Base-by-base conservation (phyloP, 1,284 basidiomycete genomes). In the Phellopilus nigrolimitatus region DNA sequence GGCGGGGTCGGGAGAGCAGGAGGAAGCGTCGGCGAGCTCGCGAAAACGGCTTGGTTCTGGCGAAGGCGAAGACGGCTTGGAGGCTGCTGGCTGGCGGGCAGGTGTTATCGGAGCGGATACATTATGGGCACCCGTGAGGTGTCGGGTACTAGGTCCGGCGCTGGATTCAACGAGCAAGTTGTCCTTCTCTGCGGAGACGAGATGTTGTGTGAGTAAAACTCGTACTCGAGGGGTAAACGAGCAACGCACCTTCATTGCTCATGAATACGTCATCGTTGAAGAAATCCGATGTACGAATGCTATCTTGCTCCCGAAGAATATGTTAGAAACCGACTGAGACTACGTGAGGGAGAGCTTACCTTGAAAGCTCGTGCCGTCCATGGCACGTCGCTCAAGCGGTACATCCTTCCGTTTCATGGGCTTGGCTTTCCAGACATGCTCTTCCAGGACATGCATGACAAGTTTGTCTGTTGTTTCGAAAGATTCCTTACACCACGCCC, bases 371-470 rank as follows among this genome's bases (percentile, higher is more conserved):
- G 43, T 41, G 9, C 56, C 56, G 17, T 53, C 49, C 34, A 24
- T 21, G 4, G 46, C 49, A 15, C 54, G 54, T 24, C 24, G 28
- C n/a, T 52, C 38, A 2, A 51, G 33, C 13, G 30, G 19, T 12
- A 62, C 36, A 24, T 62, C 59, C 30, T 39, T 47, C 49, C 56
- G 45, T 19, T 49, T 60, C 4, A 62, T 50, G 17, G 61, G 61
- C 2, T 51, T 44, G 3, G 58, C 57, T 6, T 50, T 59, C n/a
- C 56, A 46, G 31, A 62, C 46, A 41, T 62, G 61, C 12, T 51
- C 39, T 8, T 48, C 45, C 24, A 62, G 41, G n/a, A 62, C 59
- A 47, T 62, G 61, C 22, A 45, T 42, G 10, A 55, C 56, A 15
- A 62, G 51, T 17, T 49, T 52, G 7, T 57, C 34, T 10, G 55